These are phyloP conservation scores for Fusarium domesticum DNA, from an alignment of 2,329 filamentous ascomycete species.

Conservation along the genomic window DNA sequence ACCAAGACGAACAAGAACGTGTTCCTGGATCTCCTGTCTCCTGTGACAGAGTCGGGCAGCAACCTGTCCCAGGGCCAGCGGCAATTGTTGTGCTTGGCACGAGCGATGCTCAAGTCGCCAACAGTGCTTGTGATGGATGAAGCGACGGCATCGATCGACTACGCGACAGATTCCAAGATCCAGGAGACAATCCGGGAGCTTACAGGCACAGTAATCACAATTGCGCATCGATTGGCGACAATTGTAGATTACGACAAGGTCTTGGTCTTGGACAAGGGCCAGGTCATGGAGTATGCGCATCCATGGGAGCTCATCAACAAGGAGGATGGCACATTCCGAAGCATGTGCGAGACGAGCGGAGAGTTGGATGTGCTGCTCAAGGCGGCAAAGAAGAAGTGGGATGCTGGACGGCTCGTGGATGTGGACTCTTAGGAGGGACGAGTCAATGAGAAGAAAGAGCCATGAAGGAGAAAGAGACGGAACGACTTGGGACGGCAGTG, in stretches of 20 bases:
- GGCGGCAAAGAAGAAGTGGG: conserved; percentile 55
- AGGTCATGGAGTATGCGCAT: conserved; percentile 85
- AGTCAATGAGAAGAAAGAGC: background rate
- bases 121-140: conserved; percentile 99
- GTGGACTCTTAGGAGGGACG: conserved; percentile 26
- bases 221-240: conserved; percentile 91
- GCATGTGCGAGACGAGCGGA: conserved; percentile 65
- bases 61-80: conserved; percentile 96
- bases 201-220: conserved; percentile 90
- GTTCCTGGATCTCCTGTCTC: conserved; percentile 80
- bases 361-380: conserved; percentile 51
- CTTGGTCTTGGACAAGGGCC: conserved; percentile 84
- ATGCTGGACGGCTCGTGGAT: conserved; percentile 38
- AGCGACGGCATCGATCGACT: conserved; percentile 95
- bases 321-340: conserved; percentile 60
- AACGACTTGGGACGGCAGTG: background rate
- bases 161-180: conserved; percentile 91
- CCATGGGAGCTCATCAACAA: conserved; percentile 77
- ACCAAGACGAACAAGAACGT: conserved; percentile 82
- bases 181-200: conserved; percentile 95
- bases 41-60: conserved; percentile 84
- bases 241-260: conserved; percentile 99
- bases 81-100: conserved; percentile 88
- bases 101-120: conserved; percentile 85
- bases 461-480: background rate